A percentile compares a stretch with the other conserved stretches of the same genome.
Conservation (phyloP, 2,329 filamentous ascomycete genomes). For the Pestalotiopsis sp. region DNA sequence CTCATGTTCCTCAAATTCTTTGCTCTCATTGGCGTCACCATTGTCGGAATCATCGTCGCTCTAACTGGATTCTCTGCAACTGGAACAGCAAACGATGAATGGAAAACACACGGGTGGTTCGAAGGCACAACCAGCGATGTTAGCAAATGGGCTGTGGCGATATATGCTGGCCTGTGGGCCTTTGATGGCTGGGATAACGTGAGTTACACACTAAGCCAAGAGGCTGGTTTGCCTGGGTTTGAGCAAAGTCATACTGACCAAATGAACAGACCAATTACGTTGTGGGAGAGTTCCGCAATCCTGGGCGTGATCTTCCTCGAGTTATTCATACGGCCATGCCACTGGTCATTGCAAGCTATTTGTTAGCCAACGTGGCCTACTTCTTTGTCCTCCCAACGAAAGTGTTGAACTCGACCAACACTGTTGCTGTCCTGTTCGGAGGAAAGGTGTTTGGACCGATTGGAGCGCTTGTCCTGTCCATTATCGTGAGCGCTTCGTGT, state of each 20-base stretch:
- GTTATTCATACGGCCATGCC: constrained; percentile 98
- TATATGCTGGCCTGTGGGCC: constrained; percentile 96
- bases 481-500: constrained; percentile 89
- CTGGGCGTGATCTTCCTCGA: constrained; percentile 83
- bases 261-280: constrained; percentile 85
- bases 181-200: constrained; percentile 99
- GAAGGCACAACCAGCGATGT: constrained; percentile 78
- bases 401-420: constrained; percentile 85
- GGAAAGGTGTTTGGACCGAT: constrained; percentile 84
- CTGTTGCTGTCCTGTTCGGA: constrained; percentile 94
- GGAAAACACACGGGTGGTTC: constrained; percentile 90
- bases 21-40: constrained; percentile 81
- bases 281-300: constrained; percentile 93
- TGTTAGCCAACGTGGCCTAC: constrained; percentile 91
- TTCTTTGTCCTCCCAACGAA: constrained; percentile 87
- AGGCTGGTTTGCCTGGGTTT: too few species aligned
- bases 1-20: constrained; percentile 99
- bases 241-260: constrained; percentile 27
- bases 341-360: constrained; percentile 85
- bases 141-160: constrained; percentile 87
- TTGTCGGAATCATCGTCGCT: constrained; percentile 88
- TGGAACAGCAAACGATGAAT: constrained; percentile 77
- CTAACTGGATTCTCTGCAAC: constrained; percentile 80
- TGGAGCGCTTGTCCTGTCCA: constrained; percentile 81
- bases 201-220: constrained; percentile 38